These are phyloP conservation scores for Primulina tabacum DNA, from an alignment of 257 asterid genomes.

Conservation along the genomic window DNA sequence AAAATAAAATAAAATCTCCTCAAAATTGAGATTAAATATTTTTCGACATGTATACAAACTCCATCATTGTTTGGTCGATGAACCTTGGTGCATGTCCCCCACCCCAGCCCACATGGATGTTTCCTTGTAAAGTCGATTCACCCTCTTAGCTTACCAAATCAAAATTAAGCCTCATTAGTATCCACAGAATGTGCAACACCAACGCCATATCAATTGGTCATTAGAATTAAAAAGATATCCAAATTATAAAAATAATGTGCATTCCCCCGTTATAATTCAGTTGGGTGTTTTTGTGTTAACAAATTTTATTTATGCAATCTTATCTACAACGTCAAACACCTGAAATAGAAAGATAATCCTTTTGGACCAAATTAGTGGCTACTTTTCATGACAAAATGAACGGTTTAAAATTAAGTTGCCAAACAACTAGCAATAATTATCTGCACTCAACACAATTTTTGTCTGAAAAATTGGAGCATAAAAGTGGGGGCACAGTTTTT, in stretches of 20 bases:
- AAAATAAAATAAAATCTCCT: no score
- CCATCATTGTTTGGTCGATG: no score
- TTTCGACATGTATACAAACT: no score
- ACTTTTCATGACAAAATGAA: slow-evolving; percentile 20
- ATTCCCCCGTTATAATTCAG: background rate
- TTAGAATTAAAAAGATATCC: no score
- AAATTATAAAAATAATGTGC: no score
- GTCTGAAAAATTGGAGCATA: background rate
- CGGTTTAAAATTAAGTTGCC: background rate
- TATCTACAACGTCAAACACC: slow-evolving; percentile 12
- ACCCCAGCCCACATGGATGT: no score
- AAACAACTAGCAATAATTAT: no score
- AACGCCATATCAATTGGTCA: no score
- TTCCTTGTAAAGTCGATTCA: no score
- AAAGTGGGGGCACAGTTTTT: slow-evolving; percentile 1
- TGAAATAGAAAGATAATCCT: slow-evolving; percentile 26
- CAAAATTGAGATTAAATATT: no score
- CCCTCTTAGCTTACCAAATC: slow-evolving; percentile 24
- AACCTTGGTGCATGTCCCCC: no score
- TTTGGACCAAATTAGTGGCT: slow-evolving; percentile 38
- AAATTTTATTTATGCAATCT: background rate
- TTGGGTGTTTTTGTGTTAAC: slow-evolving; percentile 4
- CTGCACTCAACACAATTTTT: slow-evolving; percentile 7
- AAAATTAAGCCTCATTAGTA: slow-evolving; percentile 19
- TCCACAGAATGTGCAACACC: no score